phyloP scores from a whole-genome alignment of 2,329 filamentous ascomycete species.

The Golovinomyces cichoracearum region DNA sequence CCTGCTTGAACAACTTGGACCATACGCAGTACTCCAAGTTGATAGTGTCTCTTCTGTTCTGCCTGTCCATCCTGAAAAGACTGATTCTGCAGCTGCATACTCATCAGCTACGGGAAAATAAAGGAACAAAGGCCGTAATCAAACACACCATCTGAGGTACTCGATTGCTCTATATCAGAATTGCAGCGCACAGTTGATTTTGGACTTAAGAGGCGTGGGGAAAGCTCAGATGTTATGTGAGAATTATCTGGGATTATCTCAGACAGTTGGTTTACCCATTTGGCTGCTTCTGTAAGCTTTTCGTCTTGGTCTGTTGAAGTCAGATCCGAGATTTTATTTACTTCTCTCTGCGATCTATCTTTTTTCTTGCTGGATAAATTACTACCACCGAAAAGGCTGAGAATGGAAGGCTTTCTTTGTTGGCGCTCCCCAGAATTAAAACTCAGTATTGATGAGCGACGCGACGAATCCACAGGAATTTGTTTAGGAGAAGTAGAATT shows the following conservation, averaged over 20 bases:
- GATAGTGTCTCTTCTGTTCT: slow-evolving; percentile 15
- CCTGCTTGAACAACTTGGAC: slow-evolving; percentile 10
- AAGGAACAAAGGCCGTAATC: not conserved
- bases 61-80: slow-evolving; percentile 22
- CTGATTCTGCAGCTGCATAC: slow-evolving; percentile 18
- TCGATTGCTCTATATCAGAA: slow-evolving; percentile 6
- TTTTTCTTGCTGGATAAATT: not conserved
- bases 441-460: slow-evolving; percentile 5
- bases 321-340: not conserved
- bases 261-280: not conserved
- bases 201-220: not conserved
- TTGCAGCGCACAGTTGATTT: not conserved
- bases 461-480: not conserved
- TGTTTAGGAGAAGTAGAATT: not conserved
- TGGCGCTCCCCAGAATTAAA: slow-evolving; percentile 3
- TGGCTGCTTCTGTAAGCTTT: not conserved
- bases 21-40: slow-evolving; percentile 14
- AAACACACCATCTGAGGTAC: slow-evolving; percentile 9
- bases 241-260: not conserved
- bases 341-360: not conserved
- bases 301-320: not conserved
- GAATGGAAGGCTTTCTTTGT: slow-evolving; percentile 3
- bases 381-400: slow-evolving; percentile 4
- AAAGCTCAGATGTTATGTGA: not conserved
- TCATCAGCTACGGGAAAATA: not conserved